Base-by-base conservation (phyloP, 352 stramenopile species). In the Phytophthora litchii region DNA sequence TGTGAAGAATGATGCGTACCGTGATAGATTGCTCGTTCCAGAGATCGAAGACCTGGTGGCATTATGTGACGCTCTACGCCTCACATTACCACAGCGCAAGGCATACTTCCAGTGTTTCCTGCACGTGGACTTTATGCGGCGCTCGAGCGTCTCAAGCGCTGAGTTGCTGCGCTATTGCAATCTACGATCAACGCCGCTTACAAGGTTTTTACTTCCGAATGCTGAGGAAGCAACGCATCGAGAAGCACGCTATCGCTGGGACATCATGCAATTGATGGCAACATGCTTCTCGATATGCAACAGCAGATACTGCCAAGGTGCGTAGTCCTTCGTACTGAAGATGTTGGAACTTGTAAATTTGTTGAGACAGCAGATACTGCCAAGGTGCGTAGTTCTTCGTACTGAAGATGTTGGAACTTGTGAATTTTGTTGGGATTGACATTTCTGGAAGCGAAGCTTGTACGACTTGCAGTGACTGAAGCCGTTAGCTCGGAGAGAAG, bases 21-120 rank as follows among this genome's bases (percentile, higher is more conserved):
- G 80, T 23, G 80, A 91, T 29, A 74, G 81, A 3, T 47, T 91
- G 32, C 69, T 88, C 9, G 81, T 58, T 20, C 25, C 47, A 3
- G 81, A 91, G 71, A 91, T 91, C 41, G 61, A 65, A 12, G 76
- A 88, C 25, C 69, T 88, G 14, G 78, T 86, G 9, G 67, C 73
- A 10, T 63, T 90, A 14, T 75, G 76, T 21, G 74, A 86, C 9
- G 80, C 80, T 10, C 56, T 90, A 20, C 52, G 53, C 17, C 48
- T 90, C n/a, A 72, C 78, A 9, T 52, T 86, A 10, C 23, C 67
- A 3, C 80, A 90, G 46, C 76, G 72, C 10, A 83, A 87, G 46
- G 67, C 74, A 12, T 80, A 85, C 23, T 90, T 90, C 27, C 76
- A 73, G 21, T 86, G 72, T 44, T 91, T 91, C 44, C 37, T 80